These are phyloP conservation scores for Mariannaea sp. DNA, from an alignment of 2,329 filamentous ascomycete genomes.

Conservation along the genomic window DNA sequence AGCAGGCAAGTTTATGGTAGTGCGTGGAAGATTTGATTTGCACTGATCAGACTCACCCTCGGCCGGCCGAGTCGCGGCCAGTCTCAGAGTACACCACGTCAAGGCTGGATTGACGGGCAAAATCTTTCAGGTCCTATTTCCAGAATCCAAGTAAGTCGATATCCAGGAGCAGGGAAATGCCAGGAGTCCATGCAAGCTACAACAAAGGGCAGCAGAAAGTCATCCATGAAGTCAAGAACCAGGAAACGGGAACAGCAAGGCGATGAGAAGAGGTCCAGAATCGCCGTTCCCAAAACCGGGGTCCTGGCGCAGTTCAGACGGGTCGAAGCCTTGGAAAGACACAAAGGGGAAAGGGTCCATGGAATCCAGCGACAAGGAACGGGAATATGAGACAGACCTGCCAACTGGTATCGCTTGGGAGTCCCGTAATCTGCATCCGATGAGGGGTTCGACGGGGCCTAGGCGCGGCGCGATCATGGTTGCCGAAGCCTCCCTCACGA, in stretches of 20 bases:
- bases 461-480: slow-evolving; percentile 62
- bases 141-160: slow-evolving; percentile 80
- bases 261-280: slow-evolving; percentile 34
- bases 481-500: slow-evolving; percentile 55
- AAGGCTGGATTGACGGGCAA: slow-evolving; percentile 93
- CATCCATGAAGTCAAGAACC: slow-evolving; percentile 47
- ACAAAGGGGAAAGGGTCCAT: slow-evolving; percentile 43
- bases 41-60: slow-evolving; percentile 76
- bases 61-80: slow-evolving; percentile 85
- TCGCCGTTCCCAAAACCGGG: slow-evolving; percentile 37
- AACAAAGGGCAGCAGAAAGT: slow-evolving; percentile 43
- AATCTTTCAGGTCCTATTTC: slow-evolving; percentile 99
- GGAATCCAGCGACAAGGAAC: slow-evolving; percentile 57
- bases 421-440: slow-evolving; percentile 96
- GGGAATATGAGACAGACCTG: slow-evolving; percentile 87
- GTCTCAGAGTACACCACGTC: slow-evolving; percentile 99
- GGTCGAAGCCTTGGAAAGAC: slow-evolving; percentile 38
- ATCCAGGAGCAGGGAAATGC: slow-evolving; percentile 53
- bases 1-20: too few species aligned
- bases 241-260: slow-evolving; percentile 35
- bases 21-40: too few species aligned
- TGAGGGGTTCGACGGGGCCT: slow-evolving; percentile 93
- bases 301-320: slow-evolving; percentile 35
- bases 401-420: slow-evolving; percentile 99
- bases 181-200: slow-evolving; percentile 44